Evolutionary conservation across 148 eudicot genomes (phyloP), one percentile per base, ranked within the genome.

Genomic region (Agrostemma githago): DNA sequence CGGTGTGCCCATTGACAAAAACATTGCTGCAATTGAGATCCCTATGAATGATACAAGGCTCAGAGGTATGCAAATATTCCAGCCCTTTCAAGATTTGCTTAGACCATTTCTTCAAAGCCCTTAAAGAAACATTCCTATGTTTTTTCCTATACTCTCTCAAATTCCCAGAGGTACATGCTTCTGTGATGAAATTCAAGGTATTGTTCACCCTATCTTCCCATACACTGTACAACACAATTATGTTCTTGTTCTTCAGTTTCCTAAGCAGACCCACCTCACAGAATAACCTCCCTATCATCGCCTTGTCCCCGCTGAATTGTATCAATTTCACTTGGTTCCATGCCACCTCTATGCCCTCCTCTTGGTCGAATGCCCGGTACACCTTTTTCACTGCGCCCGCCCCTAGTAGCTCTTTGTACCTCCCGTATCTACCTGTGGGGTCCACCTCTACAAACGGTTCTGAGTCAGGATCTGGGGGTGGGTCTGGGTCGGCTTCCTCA

Each of bases 21-120:
- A 93, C 87, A 71, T 93, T 93, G 73, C 90, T 90, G 85, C 98
- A 93, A 61, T 90, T 93, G 14, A 93, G 87, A 56, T 93, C 98
- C 66, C 98, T 84, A 68, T 93, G 96, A 75, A 93, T 91, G 60
- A 93, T 83, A 76, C 96, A 90, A 34, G 94, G 98, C 7, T 93
- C 92, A 72, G 86, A 90, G 2, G 77, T 88, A 77, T 93, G 98
- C 21, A 93, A 81, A 82, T 89, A 90, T 12, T 89, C 93, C 79
- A 90, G 79, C 5, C 94, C 98, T 63, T 79, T 79, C n/a, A 93
- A 83, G n/a, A 93, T 87, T 86, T 93, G 98, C 46, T 81, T 83
- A 2, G 89, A 83, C 98, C 98, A 93, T 62, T 93, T 91, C 91
- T 91, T 90, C 76, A 93, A 51, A 1, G 98, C 96, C 76, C 83